Conservation (phyloP, 139 green algal species). For the Microglena sp. region DNA sequence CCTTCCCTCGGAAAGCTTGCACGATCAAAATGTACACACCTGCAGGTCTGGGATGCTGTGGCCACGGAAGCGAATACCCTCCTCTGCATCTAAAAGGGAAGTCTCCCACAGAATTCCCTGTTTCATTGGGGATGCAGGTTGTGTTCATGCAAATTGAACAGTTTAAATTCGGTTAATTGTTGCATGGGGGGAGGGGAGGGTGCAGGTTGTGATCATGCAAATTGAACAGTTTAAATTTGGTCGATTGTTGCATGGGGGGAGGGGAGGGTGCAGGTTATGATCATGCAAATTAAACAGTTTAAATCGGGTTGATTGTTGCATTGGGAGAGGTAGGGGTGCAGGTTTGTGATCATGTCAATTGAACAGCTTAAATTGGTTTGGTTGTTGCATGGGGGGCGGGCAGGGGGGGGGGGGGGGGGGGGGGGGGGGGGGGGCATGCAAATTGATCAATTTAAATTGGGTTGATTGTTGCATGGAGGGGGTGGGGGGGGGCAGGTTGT, state of each 20-base stretch:
- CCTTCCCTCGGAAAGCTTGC: too few species aligned
- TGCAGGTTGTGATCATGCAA: neutral
- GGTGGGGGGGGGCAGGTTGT: too few species aligned
- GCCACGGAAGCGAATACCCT: conserved; percentile 94
- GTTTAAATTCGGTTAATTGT: neutral
- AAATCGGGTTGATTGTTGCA: neutral
- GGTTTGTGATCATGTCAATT: neutral
- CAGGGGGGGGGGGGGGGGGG: too few species aligned
- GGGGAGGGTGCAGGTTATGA: neutral
- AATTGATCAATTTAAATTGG: neutral
- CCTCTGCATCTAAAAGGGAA: conserved; percentile 88
- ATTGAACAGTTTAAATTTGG: neutral
- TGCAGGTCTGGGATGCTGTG: conserved; percentile 89
- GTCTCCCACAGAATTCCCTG: conserved; percentile 96
- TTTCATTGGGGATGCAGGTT: neutral
- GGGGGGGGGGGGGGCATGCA: neutral
- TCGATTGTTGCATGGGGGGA: neutral
- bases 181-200: neutral
- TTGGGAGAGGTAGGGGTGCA: neutral
- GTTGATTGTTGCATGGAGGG: neutral
- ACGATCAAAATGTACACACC: too few species aligned
- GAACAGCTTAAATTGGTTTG: neutral
- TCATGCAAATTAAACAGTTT: neutral
- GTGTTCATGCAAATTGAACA: neutral
- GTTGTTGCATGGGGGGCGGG: neutral